A percentile compares a stretch with the other conserved stretches of the same genome.
Conservation (phyloP, 768 basidiomycete genomes). For the Tulasnella sp. region DNA sequence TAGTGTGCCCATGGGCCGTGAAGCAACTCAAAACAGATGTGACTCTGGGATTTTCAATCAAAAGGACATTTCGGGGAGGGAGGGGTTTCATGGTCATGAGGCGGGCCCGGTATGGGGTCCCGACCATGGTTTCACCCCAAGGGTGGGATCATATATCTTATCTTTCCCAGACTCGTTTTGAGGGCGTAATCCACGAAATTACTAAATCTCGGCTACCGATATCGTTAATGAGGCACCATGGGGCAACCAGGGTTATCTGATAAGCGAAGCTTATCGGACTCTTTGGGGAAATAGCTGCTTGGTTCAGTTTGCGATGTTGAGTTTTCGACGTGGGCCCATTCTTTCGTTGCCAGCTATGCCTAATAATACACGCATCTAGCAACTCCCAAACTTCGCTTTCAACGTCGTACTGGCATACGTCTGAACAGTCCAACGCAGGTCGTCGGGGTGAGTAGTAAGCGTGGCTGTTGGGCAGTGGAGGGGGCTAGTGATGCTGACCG, state of each 20-base stretch:
- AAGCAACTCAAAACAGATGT: too few relatives aligned
- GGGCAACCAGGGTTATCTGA: constrained; percentile 7
- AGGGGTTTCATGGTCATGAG: too few relatives aligned
- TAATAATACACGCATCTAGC: not conserved
- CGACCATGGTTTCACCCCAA: too few relatives aligned
- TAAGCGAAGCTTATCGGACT: constrained; percentile 2
- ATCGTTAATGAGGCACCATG: not conserved
- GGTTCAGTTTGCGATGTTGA: not conserved
- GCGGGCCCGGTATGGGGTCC: too few relatives aligned
- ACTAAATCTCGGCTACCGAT: not conserved
- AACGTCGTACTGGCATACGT: constrained; percentile 13
- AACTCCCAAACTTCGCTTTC: not conserved
- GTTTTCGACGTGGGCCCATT: not conserved
- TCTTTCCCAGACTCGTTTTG: not conserved
- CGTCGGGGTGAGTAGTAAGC: constrained; percentile 5
- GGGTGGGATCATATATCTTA: too few relatives aligned
- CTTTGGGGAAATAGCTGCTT: not conserved
- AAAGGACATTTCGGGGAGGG: too few relatives aligned
- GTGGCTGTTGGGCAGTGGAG: not conserved
- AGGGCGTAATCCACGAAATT: not conserved
- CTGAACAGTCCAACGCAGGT: not conserved
- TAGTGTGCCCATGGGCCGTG: too few relatives aligned
- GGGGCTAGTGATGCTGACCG: not conserved
- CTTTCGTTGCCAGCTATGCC: not conserved
- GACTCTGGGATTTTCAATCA: too few relatives aligned